These are phyloP conservation scores for Talaromyces liani DNA, from an alignment of 495 filamentous ascomycete species.

Conservation along the genomic window DNA sequence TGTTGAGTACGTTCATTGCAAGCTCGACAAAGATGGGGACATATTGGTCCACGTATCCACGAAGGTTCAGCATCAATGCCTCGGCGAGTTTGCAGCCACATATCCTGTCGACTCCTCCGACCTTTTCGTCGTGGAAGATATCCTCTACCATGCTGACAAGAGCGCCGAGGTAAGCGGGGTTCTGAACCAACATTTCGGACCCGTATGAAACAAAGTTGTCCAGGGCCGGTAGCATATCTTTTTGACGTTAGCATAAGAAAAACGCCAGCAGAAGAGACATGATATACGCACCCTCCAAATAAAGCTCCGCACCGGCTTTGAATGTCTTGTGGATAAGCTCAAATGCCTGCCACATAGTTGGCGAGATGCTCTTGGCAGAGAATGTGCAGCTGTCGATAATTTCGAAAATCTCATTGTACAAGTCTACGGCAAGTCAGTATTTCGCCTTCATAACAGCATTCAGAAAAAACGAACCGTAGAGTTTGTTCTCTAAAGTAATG, in stretches of 20 bases:
- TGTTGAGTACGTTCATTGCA: conserved; percentile 73
- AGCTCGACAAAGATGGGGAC: conserved; percentile 82
- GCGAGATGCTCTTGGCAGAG: conserved; percentile 86
- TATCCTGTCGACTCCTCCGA: conserved; percentile 90
- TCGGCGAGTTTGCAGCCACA: conserved; percentile 99
- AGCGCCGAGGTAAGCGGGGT: conserved; percentile 77
- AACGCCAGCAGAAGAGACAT: neutral
- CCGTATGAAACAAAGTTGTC: conserved; percentile 97
- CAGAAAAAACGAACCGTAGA: conserved; percentile 53
- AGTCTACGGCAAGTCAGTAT: conserved; percentile 44
- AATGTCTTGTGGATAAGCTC: conserved; percentile 94
- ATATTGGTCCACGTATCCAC: conserved; percentile 80
- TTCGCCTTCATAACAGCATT: neutral
- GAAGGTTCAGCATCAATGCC: conserved; percentile 90
- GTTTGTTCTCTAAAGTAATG: conserved; percentile 93
- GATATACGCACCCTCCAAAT: conserved; percentile 56
- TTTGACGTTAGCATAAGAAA: neutral
- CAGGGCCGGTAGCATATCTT: conserved; percentile 92
- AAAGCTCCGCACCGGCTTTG: conserved; percentile 92
- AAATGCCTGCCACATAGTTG: conserved; percentile 97
- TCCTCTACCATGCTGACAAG: conserved; percentile 75
- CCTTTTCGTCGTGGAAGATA: conserved; percentile 76
- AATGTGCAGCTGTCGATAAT: conserved; percentile 99
- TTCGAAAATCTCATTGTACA: conserved; percentile 97
- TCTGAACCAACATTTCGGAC: conserved; percentile 66